These are phyloP conservation scores for Xerocomus brunneocitrinus DNA, from an alignment of 768 basidiomycete genomes.

Conservation along the genomic window DNA sequence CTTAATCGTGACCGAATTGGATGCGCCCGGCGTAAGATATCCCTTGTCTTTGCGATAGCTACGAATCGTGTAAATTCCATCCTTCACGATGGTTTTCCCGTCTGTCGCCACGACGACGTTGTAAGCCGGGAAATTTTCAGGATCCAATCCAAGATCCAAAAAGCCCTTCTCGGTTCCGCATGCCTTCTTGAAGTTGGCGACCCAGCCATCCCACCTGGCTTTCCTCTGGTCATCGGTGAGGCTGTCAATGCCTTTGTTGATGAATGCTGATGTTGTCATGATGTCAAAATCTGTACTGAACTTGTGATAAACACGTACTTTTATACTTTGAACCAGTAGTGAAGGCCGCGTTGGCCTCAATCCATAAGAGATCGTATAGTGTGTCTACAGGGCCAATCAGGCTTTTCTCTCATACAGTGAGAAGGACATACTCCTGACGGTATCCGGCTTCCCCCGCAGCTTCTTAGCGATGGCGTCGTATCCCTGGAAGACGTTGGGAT, in stretches of 20 bases:
- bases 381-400: neutral
- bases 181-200: neutral
- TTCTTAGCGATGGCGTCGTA: neutral
- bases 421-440: neutral
- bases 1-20: neutral
- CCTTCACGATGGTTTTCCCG: neutral
- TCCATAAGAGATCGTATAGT: neutral
- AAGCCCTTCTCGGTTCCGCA: neutral
- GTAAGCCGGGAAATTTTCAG: neutral
- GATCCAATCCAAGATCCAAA: neutral
- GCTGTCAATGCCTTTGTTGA: neutral
- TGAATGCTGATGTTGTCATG: neutral
- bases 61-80: neutral
- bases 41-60: neutral
- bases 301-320: neutral
- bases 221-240: neutral
- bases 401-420: neutral
- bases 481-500: neutral
- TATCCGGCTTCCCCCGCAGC: neutral
- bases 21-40: neutral
- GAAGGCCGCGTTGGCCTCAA: neutral
- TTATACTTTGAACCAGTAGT: neutral
- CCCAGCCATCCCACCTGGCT: neutral
- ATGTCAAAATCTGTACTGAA: neutral
- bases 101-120: neutral